A percentile compares a stretch with the other conserved stretches of the same genome.
phyloP scores from a whole-genome alignment of 139 green algal species.

The Yamagishiella unicocca region DNA sequence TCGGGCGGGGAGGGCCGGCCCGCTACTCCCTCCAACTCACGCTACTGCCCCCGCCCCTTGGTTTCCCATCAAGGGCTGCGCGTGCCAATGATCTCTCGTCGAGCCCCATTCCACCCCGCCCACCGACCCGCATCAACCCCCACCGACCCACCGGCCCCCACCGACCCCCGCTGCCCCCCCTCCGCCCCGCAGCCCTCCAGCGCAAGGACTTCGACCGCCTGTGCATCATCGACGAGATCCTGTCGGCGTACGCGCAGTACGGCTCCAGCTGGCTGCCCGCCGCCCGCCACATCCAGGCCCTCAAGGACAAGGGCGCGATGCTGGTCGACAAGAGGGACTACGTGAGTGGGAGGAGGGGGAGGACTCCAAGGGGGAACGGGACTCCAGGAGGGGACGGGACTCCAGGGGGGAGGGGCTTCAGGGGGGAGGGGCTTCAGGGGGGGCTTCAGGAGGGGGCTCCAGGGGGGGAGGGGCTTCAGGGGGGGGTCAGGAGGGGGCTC shows the following conservation, averaged over 20 bases:
- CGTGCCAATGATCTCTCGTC: not conserved
- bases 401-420: not conserved
- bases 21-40: not conserved
- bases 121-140: no score
- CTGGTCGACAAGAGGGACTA: constrained; percentile 26
- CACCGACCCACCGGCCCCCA: no score
- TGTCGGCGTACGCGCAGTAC: constrained; percentile 38
- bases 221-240: not conserved
- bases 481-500: no score
- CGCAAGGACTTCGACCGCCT: constrained; percentile 7
- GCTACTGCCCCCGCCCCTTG: not conserved
- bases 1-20: not conserved
- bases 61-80: no score
- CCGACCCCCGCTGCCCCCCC: no score
- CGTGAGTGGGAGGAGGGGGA: not conserved
- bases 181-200: constrained; percentile 5
- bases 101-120: not conserved
- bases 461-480: no score
- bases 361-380: not conserved
- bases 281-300: constrained; percentile 21
- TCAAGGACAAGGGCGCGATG: constrained; percentile 47
- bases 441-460: no score
- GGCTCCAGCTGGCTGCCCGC: constrained; percentile 23
- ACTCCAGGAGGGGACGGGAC: not conserved
- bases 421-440: not conserved